phyloP scores from a whole-genome alignment of 202 grass and related monocot genomes.

The Bolboschoenoplectus hybrid region DNA sequence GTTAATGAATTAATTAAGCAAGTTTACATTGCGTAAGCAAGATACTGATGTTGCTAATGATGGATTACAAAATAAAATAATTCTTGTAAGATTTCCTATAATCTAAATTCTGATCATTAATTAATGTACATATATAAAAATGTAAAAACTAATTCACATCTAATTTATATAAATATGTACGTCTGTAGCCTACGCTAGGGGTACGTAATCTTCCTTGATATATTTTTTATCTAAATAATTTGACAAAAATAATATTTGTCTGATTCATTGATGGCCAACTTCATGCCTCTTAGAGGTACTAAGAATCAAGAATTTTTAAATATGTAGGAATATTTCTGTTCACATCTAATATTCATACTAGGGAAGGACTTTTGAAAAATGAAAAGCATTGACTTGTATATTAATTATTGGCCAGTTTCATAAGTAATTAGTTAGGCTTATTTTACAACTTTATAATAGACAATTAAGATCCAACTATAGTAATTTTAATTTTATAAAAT shows the following conservation, averaged over 20 bases:
- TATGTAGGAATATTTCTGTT: constrained; percentile 40
- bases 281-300: constrained; percentile 39
- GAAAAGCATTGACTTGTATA: not conserved
- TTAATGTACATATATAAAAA: not conserved
- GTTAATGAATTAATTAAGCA: not conserved
- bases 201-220: not conserved
- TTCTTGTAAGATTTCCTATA: not conserved
- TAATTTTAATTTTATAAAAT: not conserved
- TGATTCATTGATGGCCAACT: constrained; percentile 35
- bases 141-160: constrained; percentile 7
- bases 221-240: not conserved
- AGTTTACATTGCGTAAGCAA: not conserved
- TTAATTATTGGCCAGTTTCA: not conserved
- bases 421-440: not conserved
- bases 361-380: not conserved
- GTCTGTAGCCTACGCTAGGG: not conserved
- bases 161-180: not conserved
- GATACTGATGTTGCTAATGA: not conserved
- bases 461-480: not conserved
- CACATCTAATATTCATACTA: constrained; percentile 30
- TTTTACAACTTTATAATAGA: not conserved
- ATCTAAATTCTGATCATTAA: not conserved
- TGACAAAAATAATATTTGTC: not conserved
- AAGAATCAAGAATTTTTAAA: constrained; percentile 22
- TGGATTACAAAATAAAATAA: not conserved